Evolutionary conservation across 805 yeast genomes (phyloP).

Genomic region (Priceomyces castillae): DNA sequence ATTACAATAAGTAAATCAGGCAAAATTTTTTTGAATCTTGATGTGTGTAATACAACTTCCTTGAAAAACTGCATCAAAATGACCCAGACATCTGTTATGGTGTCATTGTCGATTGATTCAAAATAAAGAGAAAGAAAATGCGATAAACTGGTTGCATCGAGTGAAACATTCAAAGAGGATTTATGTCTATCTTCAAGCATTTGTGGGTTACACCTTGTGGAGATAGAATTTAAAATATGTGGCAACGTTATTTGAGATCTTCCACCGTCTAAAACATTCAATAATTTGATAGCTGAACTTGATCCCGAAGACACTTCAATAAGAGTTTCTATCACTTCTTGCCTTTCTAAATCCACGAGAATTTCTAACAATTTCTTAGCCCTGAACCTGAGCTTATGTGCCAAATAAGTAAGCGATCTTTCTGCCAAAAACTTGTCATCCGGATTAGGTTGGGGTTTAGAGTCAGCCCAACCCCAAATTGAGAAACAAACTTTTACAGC

Average conservation of each 20-base stretch:
- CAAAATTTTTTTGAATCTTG: slow-evolving; percentile 47
- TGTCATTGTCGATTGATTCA: slow-evolving; percentile 66
- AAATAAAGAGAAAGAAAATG: slow-evolving; percentile 61
- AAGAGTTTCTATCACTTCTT: slow-evolving; percentile 68
- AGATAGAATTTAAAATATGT: slow-evolving; percentile 55
- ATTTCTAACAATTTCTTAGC: slow-evolving; percentile 64
- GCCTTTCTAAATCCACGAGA: slow-evolving; percentile 63
- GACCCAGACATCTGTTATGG: slow-evolving; percentile 75
- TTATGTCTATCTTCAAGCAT: slow-evolving; percentile 27
- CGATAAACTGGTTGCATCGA: slow-evolving; percentile 46
- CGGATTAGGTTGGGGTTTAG: slow-evolving; percentile 15
- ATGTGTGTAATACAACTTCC: slow-evolving; percentile 49
- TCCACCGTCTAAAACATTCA: slow-evolving; percentile 84
- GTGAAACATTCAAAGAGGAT: slow-evolving; percentile 47
- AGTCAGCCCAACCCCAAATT: slow-evolving; percentile 73
- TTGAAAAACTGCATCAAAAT: slow-evolving; percentile 57
- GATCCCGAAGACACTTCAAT: slow-evolving; percentile 34
- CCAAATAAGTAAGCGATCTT: slow-evolving; percentile 41
- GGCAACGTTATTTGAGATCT: slow-evolving; percentile 75
- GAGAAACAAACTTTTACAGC: slow-evolving; percentile 53
- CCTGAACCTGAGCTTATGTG: slow-evolving; percentile 61
- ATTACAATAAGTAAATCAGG: slow-evolving; percentile 54
- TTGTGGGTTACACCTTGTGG: slow-evolving; percentile 42
- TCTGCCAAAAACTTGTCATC: slow-evolving; percentile 11
- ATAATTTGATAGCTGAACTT: slow-evolving; percentile 44